A percentile compares a stretch with the other conserved stretches of the same genome.
Conservation (phyloP, 148 eudicot species). For the Rhododendron kiyosumense region DNA sequence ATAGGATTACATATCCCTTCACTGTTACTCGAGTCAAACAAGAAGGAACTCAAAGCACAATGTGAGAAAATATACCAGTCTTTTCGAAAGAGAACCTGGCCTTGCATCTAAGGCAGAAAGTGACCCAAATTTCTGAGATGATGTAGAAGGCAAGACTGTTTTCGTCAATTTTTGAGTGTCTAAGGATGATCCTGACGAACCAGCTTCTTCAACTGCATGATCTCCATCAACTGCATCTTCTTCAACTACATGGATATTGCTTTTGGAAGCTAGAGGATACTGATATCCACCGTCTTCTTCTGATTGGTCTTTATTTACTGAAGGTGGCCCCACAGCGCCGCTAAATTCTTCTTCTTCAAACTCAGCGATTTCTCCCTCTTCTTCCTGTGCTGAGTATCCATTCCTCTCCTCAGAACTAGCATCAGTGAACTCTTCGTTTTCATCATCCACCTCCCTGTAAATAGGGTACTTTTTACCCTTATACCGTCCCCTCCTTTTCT, state of each 20-base stretch:
- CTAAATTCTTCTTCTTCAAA: slow-evolving; percentile 66
- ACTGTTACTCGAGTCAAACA: background rate
- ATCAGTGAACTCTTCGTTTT: slow-evolving; percentile 66
- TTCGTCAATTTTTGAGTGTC: slow-evolving; percentile 52
- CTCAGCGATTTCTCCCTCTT: slow-evolving; percentile 71
- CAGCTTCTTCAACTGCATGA: slow-evolving; percentile 53
- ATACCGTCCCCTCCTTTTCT: slow-evolving; percentile 66
- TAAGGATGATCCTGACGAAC: slow-evolving; percentile 83
- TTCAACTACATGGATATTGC: slow-evolving; percentile 20
- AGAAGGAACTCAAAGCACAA: background rate
- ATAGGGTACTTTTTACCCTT: slow-evolving; percentile 72
- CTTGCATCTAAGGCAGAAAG: slow-evolving; percentile 90
- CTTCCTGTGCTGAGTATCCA: slow-evolving; percentile 56
- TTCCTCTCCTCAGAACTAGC: slow-evolving; percentile 80
- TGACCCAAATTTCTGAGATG: slow-evolving; percentile 91
- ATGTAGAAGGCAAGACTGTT: slow-evolving; percentile 53
- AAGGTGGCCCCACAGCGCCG: slow-evolving; percentile 40
- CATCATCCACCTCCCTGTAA: slow-evolving; percentile 88
- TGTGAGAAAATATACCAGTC: slow-evolving; percentile 36
- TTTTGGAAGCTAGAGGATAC: slow-evolving; percentile 40
- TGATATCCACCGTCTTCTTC: slow-evolving; percentile 72
- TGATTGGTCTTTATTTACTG: slow-evolving; percentile 37
- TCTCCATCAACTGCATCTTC: slow-evolving; percentile 41
- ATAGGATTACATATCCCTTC: background rate
- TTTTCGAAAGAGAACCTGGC: slow-evolving; percentile 70